These are phyloP conservation scores for Ilex asprella DNA, from an alignment of 257 asterid species.

Conservation along the genomic window DNA sequence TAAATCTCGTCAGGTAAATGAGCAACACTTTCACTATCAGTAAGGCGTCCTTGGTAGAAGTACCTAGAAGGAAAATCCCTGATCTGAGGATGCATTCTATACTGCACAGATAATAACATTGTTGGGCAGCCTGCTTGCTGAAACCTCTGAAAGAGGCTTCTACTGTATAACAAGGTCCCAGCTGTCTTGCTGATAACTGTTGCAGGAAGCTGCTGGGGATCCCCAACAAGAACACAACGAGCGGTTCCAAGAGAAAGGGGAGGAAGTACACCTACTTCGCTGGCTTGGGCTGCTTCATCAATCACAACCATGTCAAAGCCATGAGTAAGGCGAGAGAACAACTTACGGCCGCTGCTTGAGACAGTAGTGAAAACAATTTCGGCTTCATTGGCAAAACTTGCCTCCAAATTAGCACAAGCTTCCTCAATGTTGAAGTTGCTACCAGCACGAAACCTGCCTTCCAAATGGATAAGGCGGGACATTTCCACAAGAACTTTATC, in stretches of 20 bases:
- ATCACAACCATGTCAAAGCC: constrained; percentile 99
- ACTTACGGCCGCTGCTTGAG: constrained; percentile 94
- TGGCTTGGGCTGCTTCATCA: constrained; percentile 99
- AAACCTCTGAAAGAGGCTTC: constrained; percentile 97
- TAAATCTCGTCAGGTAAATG: constrained; percentile 67
- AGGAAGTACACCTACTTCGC: constrained; percentile 90
- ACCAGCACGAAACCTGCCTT: constrained; percentile 69
- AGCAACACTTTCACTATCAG: constrained; percentile 82
- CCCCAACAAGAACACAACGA: constrained; percentile 97
- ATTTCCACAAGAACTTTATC: constrained; percentile 88
- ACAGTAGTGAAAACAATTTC: constrained; percentile 95
- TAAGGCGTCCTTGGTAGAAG: constrained; percentile 96
- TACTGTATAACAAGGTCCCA: constrained; percentile 88
- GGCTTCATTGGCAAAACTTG: constrained; percentile 98
- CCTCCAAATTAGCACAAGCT: constrained; percentile 94
- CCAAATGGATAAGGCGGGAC: constrained; percentile 83
- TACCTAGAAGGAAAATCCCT: constrained; percentile 94
- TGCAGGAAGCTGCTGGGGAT: constrained; percentile 99
- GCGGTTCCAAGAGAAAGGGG: constrained; percentile 99
- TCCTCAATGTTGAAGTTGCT: constrained; percentile 81
- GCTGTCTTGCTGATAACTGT: constrained; percentile 98
- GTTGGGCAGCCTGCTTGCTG: constrained; percentile 99
- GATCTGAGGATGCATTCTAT: constrained; percentile 95
- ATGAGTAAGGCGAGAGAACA: constrained; percentile 89
- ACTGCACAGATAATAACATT: constrained; percentile 90